Base-by-base conservation (phyloP, 495 filamentous ascomycete species). In the Aspergillus egyptiacus region DNA sequence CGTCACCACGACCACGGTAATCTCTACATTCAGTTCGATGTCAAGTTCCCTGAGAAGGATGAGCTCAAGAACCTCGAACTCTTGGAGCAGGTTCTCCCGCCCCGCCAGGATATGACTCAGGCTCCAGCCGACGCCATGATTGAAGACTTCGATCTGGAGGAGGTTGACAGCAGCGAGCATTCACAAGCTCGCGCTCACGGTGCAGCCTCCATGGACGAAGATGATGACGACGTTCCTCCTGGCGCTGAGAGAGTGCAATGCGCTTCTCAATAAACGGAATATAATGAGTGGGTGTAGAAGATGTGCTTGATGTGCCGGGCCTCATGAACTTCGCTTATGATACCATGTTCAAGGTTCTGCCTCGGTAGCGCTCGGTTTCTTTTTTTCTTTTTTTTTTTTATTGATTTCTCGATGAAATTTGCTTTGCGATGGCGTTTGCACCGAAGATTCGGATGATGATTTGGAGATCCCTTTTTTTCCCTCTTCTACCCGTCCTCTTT, bases 1-100 rank as follows among this genome's bases (percentile, higher is more conserved):
- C 85, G 94, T 51, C 94, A 97, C 67, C 94, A 99, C 70, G 87
- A 96, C 70, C 84, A 78, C 64, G 93, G 93, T 52, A 99, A 97
- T 71, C 81, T 99, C 51, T 99, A 93, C 72, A 87, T 97, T 63
- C 89, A 94, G 66, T 99, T 99, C 75, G 82, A 87, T 53, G 89
- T 99, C 73, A 95, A 94, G 70, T 96, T 99, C 81, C 93, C 93
- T 50, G 66, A 80, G 55, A 72, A 75, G 57, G 66, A 78, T 38
- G 63, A 72, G 37, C 70, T 78, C 39, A 57, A 70, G 56, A 71
- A 75, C 62, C 59, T 75, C 8, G 77, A 83, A 14, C 70, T 78
- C 6, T 80, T 99, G 20, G 89, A 93, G 56, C 68, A 79, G 50
- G 84, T 96, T 39, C 82, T 99, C 24, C 91, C 93, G 2, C 66